phyloP scores from a whole-genome alignment of 2,329 filamentous ascomycete genomes.

The Colletotrichum zoysiae region DNA sequence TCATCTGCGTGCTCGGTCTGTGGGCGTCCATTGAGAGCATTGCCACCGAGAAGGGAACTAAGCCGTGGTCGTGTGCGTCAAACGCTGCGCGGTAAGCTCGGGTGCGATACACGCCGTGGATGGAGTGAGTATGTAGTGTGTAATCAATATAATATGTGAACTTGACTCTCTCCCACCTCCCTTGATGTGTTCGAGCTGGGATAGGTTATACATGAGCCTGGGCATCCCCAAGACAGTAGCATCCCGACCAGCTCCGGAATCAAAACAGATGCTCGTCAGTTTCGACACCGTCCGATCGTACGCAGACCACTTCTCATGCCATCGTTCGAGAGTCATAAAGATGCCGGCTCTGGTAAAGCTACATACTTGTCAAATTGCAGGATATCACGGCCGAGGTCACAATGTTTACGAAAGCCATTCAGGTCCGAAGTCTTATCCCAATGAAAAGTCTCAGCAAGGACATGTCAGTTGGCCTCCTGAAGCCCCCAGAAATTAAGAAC shows the following conservation, averaged over 20 bases:
- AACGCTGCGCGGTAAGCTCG: constrained; percentile 42
- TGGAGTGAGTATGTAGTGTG: background rate
- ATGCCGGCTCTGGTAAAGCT: background rate
- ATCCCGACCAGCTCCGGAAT: background rate
- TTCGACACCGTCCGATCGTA: background rate
- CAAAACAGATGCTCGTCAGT: too few relatives aligned
- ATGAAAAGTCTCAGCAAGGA: background rate
- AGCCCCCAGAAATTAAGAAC: too few relatives aligned
- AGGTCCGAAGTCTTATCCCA: background rate
- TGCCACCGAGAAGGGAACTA: constrained; percentile 46
- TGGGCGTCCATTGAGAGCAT: constrained; percentile 57
- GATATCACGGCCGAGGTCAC: background rate
- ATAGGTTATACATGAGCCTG: too few relatives aligned
- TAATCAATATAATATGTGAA: constrained; percentile 21
- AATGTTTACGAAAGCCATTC: background rate
- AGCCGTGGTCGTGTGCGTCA: constrained; percentile 54
- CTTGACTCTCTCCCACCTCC: background rate
- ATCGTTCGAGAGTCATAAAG: background rate
- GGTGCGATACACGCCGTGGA: background rate
- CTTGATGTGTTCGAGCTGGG: background rate
- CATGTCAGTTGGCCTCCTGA: background rate
- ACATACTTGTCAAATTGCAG: background rate
- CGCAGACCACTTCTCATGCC: background rate
- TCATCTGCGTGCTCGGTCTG: constrained; percentile 55
- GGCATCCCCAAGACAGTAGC: too few relatives aligned